phyloP scores from a whole-genome alignment of 257 asterid genomes.

The Solanum peruvianum region DNA sequence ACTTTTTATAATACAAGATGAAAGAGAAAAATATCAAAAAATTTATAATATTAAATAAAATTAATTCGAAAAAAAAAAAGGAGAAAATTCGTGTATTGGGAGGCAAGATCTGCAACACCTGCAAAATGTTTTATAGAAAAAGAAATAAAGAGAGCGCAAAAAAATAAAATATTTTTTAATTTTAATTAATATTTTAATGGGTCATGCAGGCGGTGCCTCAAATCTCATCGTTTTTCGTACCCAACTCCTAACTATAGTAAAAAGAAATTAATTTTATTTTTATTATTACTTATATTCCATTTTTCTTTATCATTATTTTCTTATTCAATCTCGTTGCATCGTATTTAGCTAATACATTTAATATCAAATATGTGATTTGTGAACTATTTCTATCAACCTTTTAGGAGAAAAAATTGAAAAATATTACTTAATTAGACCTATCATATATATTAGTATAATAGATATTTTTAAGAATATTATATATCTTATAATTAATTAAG shows the following conservation, averaged over 20 bases:
- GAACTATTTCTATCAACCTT: neutral
- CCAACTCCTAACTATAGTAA: neutral
- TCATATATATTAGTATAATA: too few relatives aligned
- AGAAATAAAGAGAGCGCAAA: neutral
- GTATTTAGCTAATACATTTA: neutral
- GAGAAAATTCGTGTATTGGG: constrained; percentile 4
- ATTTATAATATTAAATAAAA: neutral
- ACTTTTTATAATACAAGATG: neutral
- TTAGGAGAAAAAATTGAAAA: neutral
- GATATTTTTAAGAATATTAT: too few relatives aligned
- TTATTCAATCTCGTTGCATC: neutral
- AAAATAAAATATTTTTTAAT: neutral
- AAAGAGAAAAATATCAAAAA: neutral
- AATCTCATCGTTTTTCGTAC: constrained; percentile 13
- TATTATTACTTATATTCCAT: neutral
- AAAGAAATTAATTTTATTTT: neutral
- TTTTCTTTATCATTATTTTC: neutral
- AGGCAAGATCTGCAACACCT: constrained; percentile 27
- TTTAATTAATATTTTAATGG: neutral
- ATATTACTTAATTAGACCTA: too few relatives aligned
- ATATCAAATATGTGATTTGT: neutral
- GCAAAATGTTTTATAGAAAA: neutral
- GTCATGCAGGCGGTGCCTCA: constrained; percentile 11
- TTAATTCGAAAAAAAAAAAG: neutral
- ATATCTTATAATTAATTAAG: too few relatives aligned